A percentile compares a stretch with the other conserved stretches of the same genome.
These are phyloP conservation scores for Linum tenue DNA, from an alignment of 345 rosid species.

Conservation along the genomic window DNA sequence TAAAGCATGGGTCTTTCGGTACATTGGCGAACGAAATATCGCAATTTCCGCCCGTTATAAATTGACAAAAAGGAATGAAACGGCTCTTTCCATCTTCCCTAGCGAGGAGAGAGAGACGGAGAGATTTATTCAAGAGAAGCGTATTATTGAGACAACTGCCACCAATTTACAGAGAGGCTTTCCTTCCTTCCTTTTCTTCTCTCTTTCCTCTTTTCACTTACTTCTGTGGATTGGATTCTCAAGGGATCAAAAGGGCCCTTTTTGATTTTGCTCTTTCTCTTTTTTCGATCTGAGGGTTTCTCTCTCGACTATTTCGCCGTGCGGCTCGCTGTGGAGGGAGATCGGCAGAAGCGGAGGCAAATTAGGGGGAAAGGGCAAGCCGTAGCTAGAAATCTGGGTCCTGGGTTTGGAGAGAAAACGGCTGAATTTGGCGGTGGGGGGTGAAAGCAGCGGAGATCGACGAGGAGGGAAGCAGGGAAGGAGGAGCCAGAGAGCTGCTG, in stretches of 20 bases:
- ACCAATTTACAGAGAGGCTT: conserved; percentile 9
- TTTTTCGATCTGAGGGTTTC: background rate
- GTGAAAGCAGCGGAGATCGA: conserved; percentile 13
- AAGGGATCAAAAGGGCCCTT: background rate
- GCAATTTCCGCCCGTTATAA: too few relatives aligned
- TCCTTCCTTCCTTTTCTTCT: too few relatives aligned
- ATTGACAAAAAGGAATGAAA: too few relatives aligned
- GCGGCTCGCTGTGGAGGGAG: background rate
- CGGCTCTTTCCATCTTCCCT: too few relatives aligned
- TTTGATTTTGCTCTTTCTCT: background rate
- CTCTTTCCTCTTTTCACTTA: background rate
- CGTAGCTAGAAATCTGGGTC: too few relatives aligned
- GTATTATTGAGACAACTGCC: conserved; percentile 6
- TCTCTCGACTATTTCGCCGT: background rate
- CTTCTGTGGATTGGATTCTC: background rate
- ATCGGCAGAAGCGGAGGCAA: background rate
- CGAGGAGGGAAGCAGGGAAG: background rate
- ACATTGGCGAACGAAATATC: too few relatives aligned
- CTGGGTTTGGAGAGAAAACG: conserved; percentile 1
- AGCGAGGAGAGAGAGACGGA: too few relatives aligned
- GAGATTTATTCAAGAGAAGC: too few relatives aligned
- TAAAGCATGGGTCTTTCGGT: too few relatives aligned
- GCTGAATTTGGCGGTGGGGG: conserved; percentile 13
- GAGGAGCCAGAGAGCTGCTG: background rate
- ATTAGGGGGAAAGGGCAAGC: background rate